Base-by-base conservation (phyloP, 2,329 filamentous ascomycete genomes). In the Fusarium sulawesiense region DNA sequence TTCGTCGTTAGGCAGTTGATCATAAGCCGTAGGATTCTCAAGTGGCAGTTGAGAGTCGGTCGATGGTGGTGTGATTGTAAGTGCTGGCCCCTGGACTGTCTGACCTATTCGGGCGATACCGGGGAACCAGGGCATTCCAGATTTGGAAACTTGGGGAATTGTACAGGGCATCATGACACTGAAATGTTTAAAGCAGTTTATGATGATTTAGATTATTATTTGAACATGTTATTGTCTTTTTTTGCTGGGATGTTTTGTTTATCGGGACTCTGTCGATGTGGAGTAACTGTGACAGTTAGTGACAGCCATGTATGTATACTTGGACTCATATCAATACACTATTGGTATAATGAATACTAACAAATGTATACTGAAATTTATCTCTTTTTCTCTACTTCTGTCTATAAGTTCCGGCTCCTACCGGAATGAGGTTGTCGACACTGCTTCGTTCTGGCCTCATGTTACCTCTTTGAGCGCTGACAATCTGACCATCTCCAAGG, bases 91-190 rank as follows among this genome's bases (percentile, higher is more conserved):
- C 69, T 67, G 61, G 68, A 12, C 65, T 58, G 51, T 60, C 69
- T 71, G 69, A 70, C 57, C 65, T 71, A 72, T 71, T 70, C 69
- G 69, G 69, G 51, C 54, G 69, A 71, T 67, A 60, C 69, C 69
- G 69, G 69, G 65, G 69, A 56, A 57, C 30, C 42, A 61, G 51
- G 44, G 51, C 40, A 57, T 48, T 32, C 48, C 32, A 32, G 21
- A 48, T 61, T 25, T 37, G 59, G 55, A 46, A 66, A 61, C 12
- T 55, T 66, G 62, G 56, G 40, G 56, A 46, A 64, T 34, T 34
- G n/a, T 4, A 11, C 7, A 42, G 29, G 18, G 27, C 7, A 27
- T n/a, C 20, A n/a, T 21, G 7, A n/a, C 3, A 41, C n/a, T 46
- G 44, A 27, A n/a, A 50, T 46, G 10, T 21, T 20, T 2, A 12